Evolutionary conservation across 768 basidiomycete species (phyloP).

Genomic region (Boletus coccyginus): DNA sequence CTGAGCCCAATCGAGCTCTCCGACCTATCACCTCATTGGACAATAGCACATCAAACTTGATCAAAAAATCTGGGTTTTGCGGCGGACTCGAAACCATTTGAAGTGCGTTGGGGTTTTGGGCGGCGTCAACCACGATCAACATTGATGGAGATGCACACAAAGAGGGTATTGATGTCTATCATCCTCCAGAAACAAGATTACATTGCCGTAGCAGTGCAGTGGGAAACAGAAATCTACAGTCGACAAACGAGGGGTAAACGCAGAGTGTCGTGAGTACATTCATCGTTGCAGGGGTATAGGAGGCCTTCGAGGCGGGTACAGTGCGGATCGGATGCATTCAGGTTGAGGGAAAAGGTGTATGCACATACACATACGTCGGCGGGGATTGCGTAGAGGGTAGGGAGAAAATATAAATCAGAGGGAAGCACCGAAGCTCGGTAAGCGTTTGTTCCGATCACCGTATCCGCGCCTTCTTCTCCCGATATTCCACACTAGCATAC

Average conservation of each 20-base stretch:
- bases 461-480: conserved; percentile 38
- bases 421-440: not conserved
- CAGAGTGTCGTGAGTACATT: conserved; percentile 4
- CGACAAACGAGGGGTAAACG: not conserved
- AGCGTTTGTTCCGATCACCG: conserved; percentile 2
- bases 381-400: not conserved
- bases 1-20: too few relatives aligned
- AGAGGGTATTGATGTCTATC: not conserved
- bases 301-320: not conserved
- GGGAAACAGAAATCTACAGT: not conserved
- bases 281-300: not conserved
- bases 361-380: not conserved
- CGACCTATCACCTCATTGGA: too few relatives aligned
- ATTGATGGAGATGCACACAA: not conserved
- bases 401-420: not conserved
- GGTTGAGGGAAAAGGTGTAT: not conserved
- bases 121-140: not conserved
- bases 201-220: not conserved
- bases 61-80: too few relatives aligned
- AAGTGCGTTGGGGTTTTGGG: not conserved
- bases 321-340: not conserved
- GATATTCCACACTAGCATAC: conserved; percentile 69
- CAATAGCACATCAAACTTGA: too few relatives aligned
- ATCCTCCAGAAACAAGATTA: not conserved
- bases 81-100: too few relatives aligned